Base-by-base conservation (phyloP, 176 grass and related monocot species). In the Triticum timopheevii region DNA sequence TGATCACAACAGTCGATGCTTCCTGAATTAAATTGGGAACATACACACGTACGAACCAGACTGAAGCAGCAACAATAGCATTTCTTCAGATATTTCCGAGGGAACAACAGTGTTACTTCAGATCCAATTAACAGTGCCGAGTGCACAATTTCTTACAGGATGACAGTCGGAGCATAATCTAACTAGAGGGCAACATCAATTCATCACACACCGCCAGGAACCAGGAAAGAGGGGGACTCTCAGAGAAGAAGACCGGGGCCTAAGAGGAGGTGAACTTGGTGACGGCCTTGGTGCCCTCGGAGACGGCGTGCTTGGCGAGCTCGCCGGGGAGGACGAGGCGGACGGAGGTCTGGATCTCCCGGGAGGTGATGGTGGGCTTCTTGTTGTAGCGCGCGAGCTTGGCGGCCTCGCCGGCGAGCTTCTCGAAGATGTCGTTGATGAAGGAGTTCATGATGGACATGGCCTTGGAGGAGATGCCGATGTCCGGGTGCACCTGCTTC, bases 361-460 rank as follows among this genome's bases (percentile, higher is more conserved):
- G 69, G 0, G 91, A 89, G 8, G 87, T 92, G 80, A 92, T 86
- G 68, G 84, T 92, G 59, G 90, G 90, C 80, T 92, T 92, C 87
- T 89, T 92, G 80, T 92, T 92, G 84, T 92, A 92, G 1, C 87
- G 7, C 1, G 91, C 87, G 1, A 92, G 91, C 3, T 3, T 16
- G 0, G 88, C 68, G 0, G 85, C 67, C 64, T 94, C 89, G 16
- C 59, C 33, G 5, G 88, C 88, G 17, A 97, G 82, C 92, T 97
- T 97, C 92, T 97, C 90, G 77, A 93, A 95, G 73, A 95, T 93
- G 69, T 95, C 91, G 84, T 95, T 93, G 84, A 95, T 93, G 82
- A 97, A 97, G 30, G 90, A 95, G 81, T 97, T 97, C 95, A 97
- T 97, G 85, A 95, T 97, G 79, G 88, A 87, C 95, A 97, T 97